Base-by-base conservation (phyloP, 2,329 filamentous ascomycete species). In the Aspergillus awamori region DNA sequence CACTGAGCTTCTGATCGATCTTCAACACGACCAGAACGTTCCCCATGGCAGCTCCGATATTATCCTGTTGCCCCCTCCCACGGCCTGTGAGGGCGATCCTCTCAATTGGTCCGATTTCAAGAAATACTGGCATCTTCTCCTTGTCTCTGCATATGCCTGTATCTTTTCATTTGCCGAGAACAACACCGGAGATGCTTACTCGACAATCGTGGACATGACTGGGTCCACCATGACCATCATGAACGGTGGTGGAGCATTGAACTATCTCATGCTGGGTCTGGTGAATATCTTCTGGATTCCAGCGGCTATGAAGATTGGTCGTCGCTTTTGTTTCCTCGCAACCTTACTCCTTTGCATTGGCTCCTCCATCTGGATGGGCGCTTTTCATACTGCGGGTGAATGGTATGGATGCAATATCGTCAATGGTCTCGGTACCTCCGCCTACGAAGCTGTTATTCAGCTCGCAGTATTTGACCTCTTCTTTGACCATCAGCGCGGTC, bases 151-250 rank as follows among this genome's bases (percentile, higher is more conserved):
- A 1, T 80, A 79, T 53, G 77, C 77, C 4, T 79, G 77, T 39
- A 72, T 76, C 2, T 75, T 76, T 59, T 77, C 76, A 1, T 78
- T 74, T 59, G 77, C 75, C 8, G 77, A 79, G 56, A 79, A 79
- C 54, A 76, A 74, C 41, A 70, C 74, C 33, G 77, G 77, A n/a
- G 76, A 77, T 13, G 74, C 76, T 39, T 79, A 76, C 76, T 78
- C 76, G 0, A 73, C 73, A 7, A 74, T 79, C 22, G 72, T 74
- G 13, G 63, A 71, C 2, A 75, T 79, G 10, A 78, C 76, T 0
- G 70, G 72, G n/a, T 76, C 79, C 24, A 72, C 67, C 1, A 58
- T 79, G 22, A 72, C 67, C 17, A 74, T 79, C 60, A 76, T 79
- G 74, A 79, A 79, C 57, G 76, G 75, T 8, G 76, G 76, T 26